Evolutionary conservation across 1,284 basidiomycete species (phyloP).

Genomic region (Cryptococcus neoformans): DNA sequence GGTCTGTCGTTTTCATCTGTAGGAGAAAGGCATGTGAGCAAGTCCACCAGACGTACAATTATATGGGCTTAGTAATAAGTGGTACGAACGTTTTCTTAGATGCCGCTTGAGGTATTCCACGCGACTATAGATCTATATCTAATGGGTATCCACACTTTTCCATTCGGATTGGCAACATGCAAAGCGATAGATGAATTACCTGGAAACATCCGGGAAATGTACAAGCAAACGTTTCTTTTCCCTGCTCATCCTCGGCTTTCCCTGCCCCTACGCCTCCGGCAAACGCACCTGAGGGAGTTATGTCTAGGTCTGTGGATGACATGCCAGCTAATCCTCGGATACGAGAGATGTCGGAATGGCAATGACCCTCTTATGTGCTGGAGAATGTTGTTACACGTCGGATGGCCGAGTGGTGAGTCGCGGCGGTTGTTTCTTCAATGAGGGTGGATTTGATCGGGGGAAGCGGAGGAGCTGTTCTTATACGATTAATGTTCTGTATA

Average conservation of each 20-base stretch:
- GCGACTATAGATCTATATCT: slow-evolving; percentile 41
- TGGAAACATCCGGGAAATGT: slow-evolving; percentile 44
- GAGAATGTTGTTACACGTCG: slow-evolving; percentile 13
- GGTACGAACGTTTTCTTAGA: slow-evolving; percentile 48
- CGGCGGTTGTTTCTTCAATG: slow-evolving; percentile 13
- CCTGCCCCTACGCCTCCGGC: slow-evolving; percentile 8
- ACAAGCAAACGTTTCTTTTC: slow-evolving; percentile 45
- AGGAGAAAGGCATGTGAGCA: background rate
- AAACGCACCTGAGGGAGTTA: no score
- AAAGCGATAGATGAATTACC: slow-evolving; percentile 14
- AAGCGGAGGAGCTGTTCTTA: no score
- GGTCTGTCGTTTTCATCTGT: slow-evolving; percentile 49
- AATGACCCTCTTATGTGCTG: slow-evolving; percentile 2
- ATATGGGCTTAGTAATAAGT: background rate
- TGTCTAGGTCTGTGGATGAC: background rate
- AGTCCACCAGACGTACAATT: background rate
- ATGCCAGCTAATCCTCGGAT: background rate
- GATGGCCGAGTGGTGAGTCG: no score
- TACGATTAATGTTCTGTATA: no score
- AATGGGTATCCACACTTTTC: background rate
- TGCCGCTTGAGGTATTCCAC: slow-evolving; percentile 50
- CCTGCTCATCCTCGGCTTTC: slow-evolving; percentile 31
- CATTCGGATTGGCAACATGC: background rate
- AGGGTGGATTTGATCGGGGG: slow-evolving; percentile 46
- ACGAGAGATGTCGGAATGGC: background rate